These are phyloP conservation scores for Immersiporthe knoxdaviesiana DNA, from an alignment of 2,329 filamentous ascomycete genomes.

Conservation along the genomic window DNA sequence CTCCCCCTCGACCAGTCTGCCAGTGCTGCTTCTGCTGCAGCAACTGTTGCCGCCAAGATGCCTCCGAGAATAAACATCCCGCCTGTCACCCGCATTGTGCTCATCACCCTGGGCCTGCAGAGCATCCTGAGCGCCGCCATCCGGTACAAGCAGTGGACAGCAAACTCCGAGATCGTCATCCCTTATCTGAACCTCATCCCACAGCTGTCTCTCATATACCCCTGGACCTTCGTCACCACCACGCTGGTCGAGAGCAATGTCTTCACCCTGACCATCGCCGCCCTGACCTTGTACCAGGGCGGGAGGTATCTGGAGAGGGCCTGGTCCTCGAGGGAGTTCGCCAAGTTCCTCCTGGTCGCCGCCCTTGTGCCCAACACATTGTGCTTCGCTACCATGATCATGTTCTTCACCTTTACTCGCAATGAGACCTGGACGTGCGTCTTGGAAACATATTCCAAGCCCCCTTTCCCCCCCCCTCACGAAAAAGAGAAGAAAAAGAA, in stretches of 20 bases:
- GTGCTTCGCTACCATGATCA: conserved; percentile 72
- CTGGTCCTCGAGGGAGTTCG: conserved; percentile 90
- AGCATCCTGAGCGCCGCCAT: conserved; percentile 82
- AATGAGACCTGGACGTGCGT: conserved; percentile 69
- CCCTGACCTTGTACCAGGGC: conserved; percentile 82
- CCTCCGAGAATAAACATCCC: conserved; percentile 87
- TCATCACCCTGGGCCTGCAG: conserved; percentile 74
- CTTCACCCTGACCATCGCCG: conserved; percentile 79
- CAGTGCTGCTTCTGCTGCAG: conserved; percentile 3
- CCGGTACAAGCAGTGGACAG: conserved; percentile 70
- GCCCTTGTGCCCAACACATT: conserved; percentile 80
- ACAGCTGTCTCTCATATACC: conserved; percentile 80
- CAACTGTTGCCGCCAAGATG: conserved; percentile 53
- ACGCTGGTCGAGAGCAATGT: conserved; percentile 93
- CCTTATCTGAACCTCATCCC: conserved; percentile 90
- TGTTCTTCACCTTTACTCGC: conserved; percentile 72
- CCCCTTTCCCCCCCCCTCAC: conserved; percentile 10
- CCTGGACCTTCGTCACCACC: conserved; percentile 88
- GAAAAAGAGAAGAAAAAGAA: neutral
- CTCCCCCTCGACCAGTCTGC: neutral
- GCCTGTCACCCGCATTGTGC: conserved; percentile 81
- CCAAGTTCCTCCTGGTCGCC: conserved; percentile 81
- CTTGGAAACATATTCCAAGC: neutral
- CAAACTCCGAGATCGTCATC: conserved; percentile 68
- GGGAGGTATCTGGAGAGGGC: conserved; percentile 94